phyloP scores from a whole-genome alignment of 345 rosid genomes.

The Turnera subulata region DNA sequence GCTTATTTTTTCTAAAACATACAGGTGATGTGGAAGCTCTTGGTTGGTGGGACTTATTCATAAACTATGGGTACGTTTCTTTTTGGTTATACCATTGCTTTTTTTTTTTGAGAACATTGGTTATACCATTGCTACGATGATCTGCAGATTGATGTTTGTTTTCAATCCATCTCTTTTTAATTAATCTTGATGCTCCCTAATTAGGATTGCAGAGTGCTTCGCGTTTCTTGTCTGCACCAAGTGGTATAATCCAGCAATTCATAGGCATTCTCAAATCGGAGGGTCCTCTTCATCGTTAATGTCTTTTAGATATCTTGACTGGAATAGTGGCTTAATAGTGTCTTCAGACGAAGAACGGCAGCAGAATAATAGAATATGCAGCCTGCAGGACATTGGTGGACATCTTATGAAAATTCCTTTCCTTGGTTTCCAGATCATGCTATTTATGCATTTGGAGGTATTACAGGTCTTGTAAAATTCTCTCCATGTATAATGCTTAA shows the following conservation, averaged over 20 bases:
- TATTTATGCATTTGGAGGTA: constrained; percentile 93
- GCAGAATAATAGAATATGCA: constrained; percentile 47
- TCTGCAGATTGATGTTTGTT: background rate
- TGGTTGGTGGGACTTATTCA: constrained; percentile 97
- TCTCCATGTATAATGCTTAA: background rate
- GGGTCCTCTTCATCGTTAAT: constrained; percentile 54
- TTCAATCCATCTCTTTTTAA: too few species aligned
- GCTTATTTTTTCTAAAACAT: constrained; percentile 6
- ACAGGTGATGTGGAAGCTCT: constrained; percentile 81
- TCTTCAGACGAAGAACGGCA: constrained; percentile 54
- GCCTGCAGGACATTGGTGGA: constrained; percentile 82
- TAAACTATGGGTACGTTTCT: constrained; percentile 65
- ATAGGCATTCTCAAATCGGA: constrained; percentile 47
- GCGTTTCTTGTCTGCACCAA: constrained; percentile 86
- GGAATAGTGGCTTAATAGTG: constrained; percentile 62
- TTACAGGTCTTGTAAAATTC: constrained; percentile 6
- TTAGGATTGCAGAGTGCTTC: constrained; percentile 91
- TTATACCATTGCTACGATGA: background rate
- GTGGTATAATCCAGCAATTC: constrained; percentile 90
- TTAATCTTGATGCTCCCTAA: constrained; percentile 17
- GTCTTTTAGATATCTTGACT: constrained; percentile 54
- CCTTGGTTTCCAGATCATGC: constrained; percentile 62
- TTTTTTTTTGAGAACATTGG: too few species aligned
- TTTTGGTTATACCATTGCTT: constrained; percentile 12
- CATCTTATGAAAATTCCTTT: constrained; percentile 86